Conservation (phyloP, 345 rosid genomes). For the Limnanthes douglasii region DNA sequence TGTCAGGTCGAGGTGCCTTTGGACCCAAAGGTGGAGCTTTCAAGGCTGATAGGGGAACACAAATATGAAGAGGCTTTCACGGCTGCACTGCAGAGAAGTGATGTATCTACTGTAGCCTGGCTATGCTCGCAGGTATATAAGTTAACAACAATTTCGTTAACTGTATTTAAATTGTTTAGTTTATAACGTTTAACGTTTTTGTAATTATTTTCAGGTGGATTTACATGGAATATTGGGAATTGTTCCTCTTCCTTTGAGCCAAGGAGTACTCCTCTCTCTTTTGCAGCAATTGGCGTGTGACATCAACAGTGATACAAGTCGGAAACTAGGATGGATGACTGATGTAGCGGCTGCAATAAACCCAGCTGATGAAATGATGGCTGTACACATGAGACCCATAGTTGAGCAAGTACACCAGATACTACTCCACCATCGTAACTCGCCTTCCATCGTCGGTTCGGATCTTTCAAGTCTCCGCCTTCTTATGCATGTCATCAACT, state of each 20-base stretch:
- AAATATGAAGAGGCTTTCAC: constrained; percentile 81
- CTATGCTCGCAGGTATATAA: constrained; percentile 81
- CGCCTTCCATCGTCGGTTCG: constrained; percentile 21
- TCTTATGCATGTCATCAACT: constrained; percentile 62
- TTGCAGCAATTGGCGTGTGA: constrained; percentile 82
- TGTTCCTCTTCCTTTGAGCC: constrained; percentile 64
- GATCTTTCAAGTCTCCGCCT: constrained; percentile 41
- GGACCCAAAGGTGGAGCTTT: constrained; percentile 65
- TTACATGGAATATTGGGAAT: constrained; percentile 30
- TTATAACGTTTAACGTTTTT: not conserved
- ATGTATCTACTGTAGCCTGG: constrained; percentile 74
- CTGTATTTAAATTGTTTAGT: not conserved
- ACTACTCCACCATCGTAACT: constrained; percentile 33
- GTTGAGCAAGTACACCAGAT: constrained; percentile 68
- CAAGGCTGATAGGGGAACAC: constrained; percentile 43
- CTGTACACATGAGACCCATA: constrained; percentile 42
- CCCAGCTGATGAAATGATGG: constrained; percentile 58
- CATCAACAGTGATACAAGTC: constrained; percentile 39
- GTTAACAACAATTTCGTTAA: not conserved
- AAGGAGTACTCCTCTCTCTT: constrained; percentile 71
- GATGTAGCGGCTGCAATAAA: constrained; percentile 62
- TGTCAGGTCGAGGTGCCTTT: constrained; percentile 46
- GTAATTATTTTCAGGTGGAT: constrained; percentile 41
- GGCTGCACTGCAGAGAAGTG: constrained; percentile 64
- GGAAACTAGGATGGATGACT: constrained; percentile 70